Base-by-base conservation (phyloP, 2,329 filamentous ascomycete species). In the Tothia fuscella region DNA sequence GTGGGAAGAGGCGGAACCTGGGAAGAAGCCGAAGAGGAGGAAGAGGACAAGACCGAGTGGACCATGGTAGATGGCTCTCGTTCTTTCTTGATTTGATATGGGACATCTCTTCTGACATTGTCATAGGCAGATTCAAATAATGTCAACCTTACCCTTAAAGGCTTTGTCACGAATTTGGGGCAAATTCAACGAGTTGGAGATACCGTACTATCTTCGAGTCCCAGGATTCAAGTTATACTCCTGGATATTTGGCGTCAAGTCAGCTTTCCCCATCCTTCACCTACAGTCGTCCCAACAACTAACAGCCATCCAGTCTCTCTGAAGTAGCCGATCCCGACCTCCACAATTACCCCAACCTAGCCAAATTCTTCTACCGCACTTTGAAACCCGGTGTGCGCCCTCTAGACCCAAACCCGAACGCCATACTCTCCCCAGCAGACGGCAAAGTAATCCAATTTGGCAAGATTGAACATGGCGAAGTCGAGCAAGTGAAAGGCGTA, bases 401-500 rank as follows among this genome's bases (percentile, higher is more conserved):
- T 1, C 70, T 98, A 12, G 86, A 96, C 55, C 76, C 84, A 2
- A 78, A 89, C 50, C 74, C 76, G 1, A 80, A 83, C 54, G 82
- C 86, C 7, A 65, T 98, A 4, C 66, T 96, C 6, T 91, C 86
- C 1, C 93, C 91, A 1, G 78, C 91, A 4, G 91, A 98, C 59
- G 91, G 91, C 35, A 82, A 82, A 48, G 74, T 98, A 34, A 74
- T 98, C 20, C 89, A 96, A 53, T 95, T 87, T 52, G 91, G 91
- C 9, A 79, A 78, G 51, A 95, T 98, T 44, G 82, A 93, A 54
- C 78, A 88, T 53, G 88, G 89, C 36, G 86, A 95, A 55, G 93
- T 98, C 32, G 91, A 98, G 60, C 91, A 98, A 64, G 89, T 98
- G 49, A 98, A 98, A 64, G 91, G 91, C 46, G 91, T 98, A 72